phyloP scores from a whole-genome alignment of 2,329 filamentous ascomycete species.

The Periconia digitata region DNA sequence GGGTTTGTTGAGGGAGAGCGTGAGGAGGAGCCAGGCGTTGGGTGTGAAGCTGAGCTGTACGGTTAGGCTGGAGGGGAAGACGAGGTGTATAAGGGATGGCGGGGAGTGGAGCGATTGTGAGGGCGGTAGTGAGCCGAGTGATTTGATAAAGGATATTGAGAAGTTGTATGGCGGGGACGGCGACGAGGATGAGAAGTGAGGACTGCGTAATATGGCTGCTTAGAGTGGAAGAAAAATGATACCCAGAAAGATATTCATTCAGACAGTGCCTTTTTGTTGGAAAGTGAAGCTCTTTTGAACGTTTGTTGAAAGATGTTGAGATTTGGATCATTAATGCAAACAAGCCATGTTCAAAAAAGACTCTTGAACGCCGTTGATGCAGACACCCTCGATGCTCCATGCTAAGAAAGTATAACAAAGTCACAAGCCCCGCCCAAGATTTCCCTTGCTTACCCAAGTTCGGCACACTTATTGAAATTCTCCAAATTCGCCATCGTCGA shows the following conservation, averaged over 20 bases:
- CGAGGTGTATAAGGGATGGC: conserved; percentile 81
- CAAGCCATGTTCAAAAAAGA: not conserved
- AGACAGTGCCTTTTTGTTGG: too few relatives aligned
- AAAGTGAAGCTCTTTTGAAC: too few relatives aligned
- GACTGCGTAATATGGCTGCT: too few relatives aligned
- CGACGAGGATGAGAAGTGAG: too few relatives aligned
- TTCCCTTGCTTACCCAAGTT: not conserved
- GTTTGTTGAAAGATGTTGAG: not conserved
- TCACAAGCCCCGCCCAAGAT: not conserved
- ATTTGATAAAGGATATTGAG: conserved; percentile 77
- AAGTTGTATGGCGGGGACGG: conserved; percentile 56
- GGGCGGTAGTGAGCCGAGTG: conserved; percentile 65
- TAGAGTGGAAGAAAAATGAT: not conserved
- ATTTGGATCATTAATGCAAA: not conserved
- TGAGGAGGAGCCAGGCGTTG: conserved; percentile 59
- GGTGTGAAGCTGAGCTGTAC: conserved; percentile 53
- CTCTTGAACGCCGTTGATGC: conserved; percentile 24
- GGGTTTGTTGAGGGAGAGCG: conserved; percentile 67
- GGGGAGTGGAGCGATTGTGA: conserved; percentile 80
- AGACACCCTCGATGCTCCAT: conserved; percentile 13
- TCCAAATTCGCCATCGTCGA: conserved; percentile 86
- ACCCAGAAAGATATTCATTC: too few relatives aligned
- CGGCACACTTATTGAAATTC: conserved; percentile 65
- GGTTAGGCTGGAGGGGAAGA: conserved; percentile 68
- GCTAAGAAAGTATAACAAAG: conserved; percentile 4